Percentiles rank a stretch among this genome's conserved stretches.
phyloP scores from a whole-genome alignment of 1,284 basidiomycete genomes.

The Pisolithus thermaeus region DNA sequence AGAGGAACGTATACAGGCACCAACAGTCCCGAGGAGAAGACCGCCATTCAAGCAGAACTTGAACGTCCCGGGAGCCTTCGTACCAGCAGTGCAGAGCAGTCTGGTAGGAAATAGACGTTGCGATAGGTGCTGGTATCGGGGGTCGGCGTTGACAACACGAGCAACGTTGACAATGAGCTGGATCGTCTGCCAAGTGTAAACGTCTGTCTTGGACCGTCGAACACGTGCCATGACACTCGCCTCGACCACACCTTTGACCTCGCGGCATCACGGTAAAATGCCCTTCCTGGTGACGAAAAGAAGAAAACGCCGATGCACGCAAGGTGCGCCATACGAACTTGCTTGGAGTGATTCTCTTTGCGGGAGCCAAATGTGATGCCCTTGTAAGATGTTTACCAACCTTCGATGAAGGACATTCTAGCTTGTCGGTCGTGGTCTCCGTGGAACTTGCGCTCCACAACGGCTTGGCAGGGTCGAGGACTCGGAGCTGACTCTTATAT shows the following conservation, averaged over 20 bases:
- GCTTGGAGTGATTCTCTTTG: constrained; percentile 77
- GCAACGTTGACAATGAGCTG: constrained; percentile 87
- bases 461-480: constrained; percentile 31
- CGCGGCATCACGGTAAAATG: constrained; percentile 40
- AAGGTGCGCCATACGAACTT: constrained; percentile 85
- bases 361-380: neutral
- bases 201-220: neutral
- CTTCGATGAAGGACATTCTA: constrained; percentile 89
- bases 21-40: constrained; percentile 71
- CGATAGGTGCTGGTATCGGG: constrained; percentile 79
- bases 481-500: neutral
- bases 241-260: constrained; percentile 93
- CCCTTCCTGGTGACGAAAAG: neutral
- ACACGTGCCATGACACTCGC: constrained; percentile 30
- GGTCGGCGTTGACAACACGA: constrained; percentile 78
- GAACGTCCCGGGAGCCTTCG: constrained; percentile 81
- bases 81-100: constrained; percentile 93
- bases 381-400: constrained; percentile 27
- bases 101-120: constrained; percentile 80
- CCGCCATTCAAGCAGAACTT: constrained; percentile 89
- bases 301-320: constrained; percentile 59
- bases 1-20: constrained; percentile 25
- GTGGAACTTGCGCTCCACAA: constrained; percentile 86
- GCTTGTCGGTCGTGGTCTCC: constrained; percentile 73
- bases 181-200: constrained; percentile 55